phyloP scores from a whole-genome alignment of 1,284 basidiomycete genomes.

The Agroathelia rolfsii region DNA sequence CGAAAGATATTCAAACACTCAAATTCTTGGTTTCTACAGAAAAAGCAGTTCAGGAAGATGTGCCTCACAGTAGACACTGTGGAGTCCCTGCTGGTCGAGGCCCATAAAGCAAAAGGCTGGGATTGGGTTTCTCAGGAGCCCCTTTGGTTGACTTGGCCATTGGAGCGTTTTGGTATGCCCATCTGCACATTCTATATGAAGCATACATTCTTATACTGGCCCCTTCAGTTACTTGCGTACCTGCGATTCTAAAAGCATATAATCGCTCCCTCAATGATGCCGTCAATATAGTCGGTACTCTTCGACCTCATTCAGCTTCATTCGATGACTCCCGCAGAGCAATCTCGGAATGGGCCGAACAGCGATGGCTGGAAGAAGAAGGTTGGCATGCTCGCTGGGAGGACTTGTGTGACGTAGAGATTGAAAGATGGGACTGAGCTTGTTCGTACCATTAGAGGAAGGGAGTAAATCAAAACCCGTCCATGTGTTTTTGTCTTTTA shows the following conservation, averaged over 20 bases:
- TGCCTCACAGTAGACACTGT: conserved; percentile 47
- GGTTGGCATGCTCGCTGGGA: conserved; percentile 68
- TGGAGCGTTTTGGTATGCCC: conserved; percentile 62
- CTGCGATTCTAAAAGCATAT: conserved; percentile 51
- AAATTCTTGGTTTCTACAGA: conserved; percentile 32
- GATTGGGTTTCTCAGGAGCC: conserved; percentile 57
- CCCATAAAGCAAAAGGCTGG: conserved; percentile 58
- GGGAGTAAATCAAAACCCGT: too few species aligned
- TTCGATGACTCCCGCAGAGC: conserved; percentile 58
- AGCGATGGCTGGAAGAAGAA: conserved; percentile 51
- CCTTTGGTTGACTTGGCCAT: conserved; percentile 71
- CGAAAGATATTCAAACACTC: neutral
- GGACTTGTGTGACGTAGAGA: conserved; percentile 61
- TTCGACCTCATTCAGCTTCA: conserved; percentile 53
- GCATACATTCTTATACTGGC: neutral
- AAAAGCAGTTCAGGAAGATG: conserved; percentile 61
- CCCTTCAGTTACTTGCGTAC: conserved; percentile 40
- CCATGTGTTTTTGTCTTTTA: too few species aligned
- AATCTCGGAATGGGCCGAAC: conserved; percentile 54
- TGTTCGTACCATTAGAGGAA: too few species aligned
- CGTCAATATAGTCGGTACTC: conserved; percentile 40
- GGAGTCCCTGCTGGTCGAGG: conserved; percentile 55
- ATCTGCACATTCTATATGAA: neutral
- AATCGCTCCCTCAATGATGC: conserved; percentile 56
- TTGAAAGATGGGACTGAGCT: conserved; percentile 66